Evolutionary conservation across 768 basidiomycete genomes (phyloP), one percentile per base, ranked within the genome.

Genomic region (Arthromyces matolae): DNA sequence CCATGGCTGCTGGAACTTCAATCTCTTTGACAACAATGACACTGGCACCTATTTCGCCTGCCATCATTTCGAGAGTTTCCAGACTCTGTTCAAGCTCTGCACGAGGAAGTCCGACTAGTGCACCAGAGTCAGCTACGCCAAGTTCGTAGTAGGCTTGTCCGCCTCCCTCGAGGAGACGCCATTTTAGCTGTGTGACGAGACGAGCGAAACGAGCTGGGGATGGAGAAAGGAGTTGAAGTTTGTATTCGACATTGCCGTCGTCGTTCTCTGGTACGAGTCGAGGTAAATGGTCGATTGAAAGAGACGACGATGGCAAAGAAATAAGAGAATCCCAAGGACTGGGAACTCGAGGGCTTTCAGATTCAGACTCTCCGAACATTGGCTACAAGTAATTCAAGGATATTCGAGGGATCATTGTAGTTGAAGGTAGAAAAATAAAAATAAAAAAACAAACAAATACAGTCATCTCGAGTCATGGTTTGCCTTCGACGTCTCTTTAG

Each of bases 151-250:
- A 84, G 0, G 90, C 89, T 58, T 84, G 82, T 1, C 89, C 89
- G 1, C 85, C 82, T 13, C 91, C 91, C 62, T 93, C 86, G 39
- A 89, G 78, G 8, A 93, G 76, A 2, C 94, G 80, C 93, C 95
- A 97, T 61, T 95, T 93, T 66, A 96, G 81, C 68, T 97, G 94
- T 0, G 94, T 97, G 46, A 93, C 89, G 18, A 98, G 84, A 50
- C 85, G 81, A 3, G 80, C 77, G 56, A 91, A 90, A 38, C 89
- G 88, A 4, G 81, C 75, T 0, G 81, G 79, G 12, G 87, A 76
- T 0, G 93, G 90, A 40, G 82, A 74, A 32, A 93, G 78, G 18
- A 95, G 83, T 63, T 93, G 90, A 27, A 95, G 79, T 67, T 96
- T 96, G 73, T 96, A 96, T 66, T 96, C 93, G 50, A 96, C 83